Percentiles rank a stretch among this genome's conserved stretches.
phyloP scores from a whole-genome alignment of 2,329 filamentous ascomycete species.

The Stachybotrys echinatus region DNA sequence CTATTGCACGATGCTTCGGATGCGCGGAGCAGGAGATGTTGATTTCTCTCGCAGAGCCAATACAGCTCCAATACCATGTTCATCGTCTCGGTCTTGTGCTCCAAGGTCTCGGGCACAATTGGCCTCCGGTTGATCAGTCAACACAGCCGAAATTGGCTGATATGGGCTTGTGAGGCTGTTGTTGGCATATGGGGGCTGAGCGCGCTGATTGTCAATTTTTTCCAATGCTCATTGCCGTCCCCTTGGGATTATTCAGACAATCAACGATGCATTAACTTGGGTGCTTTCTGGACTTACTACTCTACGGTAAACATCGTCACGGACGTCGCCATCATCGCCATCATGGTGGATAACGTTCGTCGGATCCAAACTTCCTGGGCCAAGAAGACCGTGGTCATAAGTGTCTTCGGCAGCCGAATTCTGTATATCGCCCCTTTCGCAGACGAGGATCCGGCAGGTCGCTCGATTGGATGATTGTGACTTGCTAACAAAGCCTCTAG shows the following conservation, averaged over 20 bases:
- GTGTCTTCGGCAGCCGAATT: constrained; percentile 22
- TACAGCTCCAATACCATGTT: constrained; percentile 19
- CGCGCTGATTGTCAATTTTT: constrained; percentile 17
- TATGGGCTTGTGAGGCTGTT: constrained; percentile 11
- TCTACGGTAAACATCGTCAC: constrained; percentile 22
- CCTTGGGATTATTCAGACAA: constrained; percentile 20
- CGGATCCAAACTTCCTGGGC: constrained; percentile 20
- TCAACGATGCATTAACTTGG: constrained; percentile 13
- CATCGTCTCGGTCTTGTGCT: constrained; percentile 16
- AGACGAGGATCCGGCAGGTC: not conserved
- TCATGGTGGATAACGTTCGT: constrained; percentile 20
- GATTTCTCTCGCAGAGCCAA: constrained; percentile 17
- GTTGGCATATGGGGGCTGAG: constrained; percentile 16
- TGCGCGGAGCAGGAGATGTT: too few species aligned
- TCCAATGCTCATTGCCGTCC: constrained; percentile 17
- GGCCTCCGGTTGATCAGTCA: constrained; percentile 16
- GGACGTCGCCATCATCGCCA: constrained; percentile 16
- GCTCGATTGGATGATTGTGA: not conserved
- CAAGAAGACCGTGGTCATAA: constrained; percentile 20
- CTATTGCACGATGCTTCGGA: too few species aligned
- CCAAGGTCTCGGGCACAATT: constrained; percentile 20
- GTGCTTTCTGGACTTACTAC: constrained; percentile 18
- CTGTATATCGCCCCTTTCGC: constrained; percentile 11
- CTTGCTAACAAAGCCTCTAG: constrained; percentile 8
- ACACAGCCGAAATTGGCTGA: constrained; percentile 13